Conservation (phyloP, 305 asterid species). For the Euphrasia arctica region DNA sequence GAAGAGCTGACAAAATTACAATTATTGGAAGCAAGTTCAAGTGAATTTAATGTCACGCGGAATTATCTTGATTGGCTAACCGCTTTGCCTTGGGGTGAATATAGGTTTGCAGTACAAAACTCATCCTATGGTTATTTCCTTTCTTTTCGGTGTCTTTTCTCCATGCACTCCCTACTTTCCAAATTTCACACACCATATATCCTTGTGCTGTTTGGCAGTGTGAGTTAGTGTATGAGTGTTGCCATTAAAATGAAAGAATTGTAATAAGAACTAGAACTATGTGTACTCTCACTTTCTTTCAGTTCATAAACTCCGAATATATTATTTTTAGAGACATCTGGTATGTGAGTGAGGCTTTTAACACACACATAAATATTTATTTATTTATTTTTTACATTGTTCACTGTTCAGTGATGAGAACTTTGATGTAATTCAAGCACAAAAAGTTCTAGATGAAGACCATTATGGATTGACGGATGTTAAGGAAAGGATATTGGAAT, state of each 20-base stretch:
- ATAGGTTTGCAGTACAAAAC: constrained; percentile 54
- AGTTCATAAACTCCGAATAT: too few relatives aligned
- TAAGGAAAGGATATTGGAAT: constrained; percentile 95
- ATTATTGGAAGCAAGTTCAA: constrained; percentile 93
- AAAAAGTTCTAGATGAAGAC: constrained; percentile 89
- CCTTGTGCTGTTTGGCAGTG: constrained; percentile 12
- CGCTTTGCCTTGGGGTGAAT: constrained; percentile 97
- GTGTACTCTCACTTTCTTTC: too few relatives aligned
- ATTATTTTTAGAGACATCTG: too few relatives aligned
- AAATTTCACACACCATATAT: constrained; percentile 10
- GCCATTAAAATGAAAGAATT: not conserved
- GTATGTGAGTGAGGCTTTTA: too few relatives aligned
- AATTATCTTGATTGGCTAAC: constrained; percentile 99
- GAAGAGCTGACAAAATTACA: constrained; percentile 92
- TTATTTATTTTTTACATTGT: constrained; percentile 9
- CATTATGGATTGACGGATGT: constrained; percentile 96
- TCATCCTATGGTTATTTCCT: constrained; percentile 13
- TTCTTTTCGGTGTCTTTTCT: constrained; percentile 7
- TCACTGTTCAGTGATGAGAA: constrained; percentile 72
- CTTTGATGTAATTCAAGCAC: constrained; percentile 84
- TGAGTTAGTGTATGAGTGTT: constrained; percentile 4
- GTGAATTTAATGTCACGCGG: constrained; percentile 97
- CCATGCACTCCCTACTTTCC: constrained; percentile 7
- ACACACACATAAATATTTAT: too few relatives aligned
- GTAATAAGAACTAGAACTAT: not conserved